These are phyloP conservation scores for Ceratocystis cacaofunesta DNA, from an alignment of 2,329 filamentous ascomycete genomes.

Conservation along the genomic window DNA sequence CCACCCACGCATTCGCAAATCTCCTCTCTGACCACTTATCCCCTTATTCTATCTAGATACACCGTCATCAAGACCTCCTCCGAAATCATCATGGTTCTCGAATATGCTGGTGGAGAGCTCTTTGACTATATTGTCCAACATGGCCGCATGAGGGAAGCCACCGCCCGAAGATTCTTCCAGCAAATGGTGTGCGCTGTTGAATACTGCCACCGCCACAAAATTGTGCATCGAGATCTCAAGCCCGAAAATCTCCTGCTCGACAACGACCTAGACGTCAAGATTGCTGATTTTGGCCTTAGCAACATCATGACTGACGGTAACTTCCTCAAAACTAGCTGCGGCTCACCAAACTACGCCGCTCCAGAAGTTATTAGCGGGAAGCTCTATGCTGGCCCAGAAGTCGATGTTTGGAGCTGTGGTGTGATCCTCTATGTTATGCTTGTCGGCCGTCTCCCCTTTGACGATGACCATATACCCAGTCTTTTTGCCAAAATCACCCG, in stretches of 20 bases:
- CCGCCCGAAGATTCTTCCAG: constrained; percentile 96
- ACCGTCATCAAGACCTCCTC: constrained; percentile 89
- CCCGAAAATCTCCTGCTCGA: constrained; percentile 93
- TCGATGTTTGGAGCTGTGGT: constrained; percentile 95
- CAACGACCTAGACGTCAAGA: constrained; percentile 94
- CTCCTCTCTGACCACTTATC: background rate
- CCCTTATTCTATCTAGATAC: constrained; percentile 41
- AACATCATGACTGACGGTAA: constrained; percentile 99
- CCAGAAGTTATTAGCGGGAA: constrained; percentile 97
- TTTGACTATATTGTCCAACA: constrained; percentile 97
- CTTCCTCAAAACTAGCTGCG: constrained; percentile 95
- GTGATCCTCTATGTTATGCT: constrained; percentile 78
- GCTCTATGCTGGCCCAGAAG: constrained; percentile 90
- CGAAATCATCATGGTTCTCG: constrained; percentile 98
- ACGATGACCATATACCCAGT: constrained; percentile 95
- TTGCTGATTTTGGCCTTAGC: constrained; percentile 94
- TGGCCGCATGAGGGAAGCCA: constrained; percentile 76
- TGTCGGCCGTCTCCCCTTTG: constrained; percentile 76
- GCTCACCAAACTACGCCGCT: constrained; percentile 94
- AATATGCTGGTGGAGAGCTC: constrained; percentile 89
- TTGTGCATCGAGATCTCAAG: constrained; percentile 93
- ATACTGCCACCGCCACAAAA: constrained; percentile 97
- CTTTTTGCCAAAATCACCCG: constrained; percentile 96
- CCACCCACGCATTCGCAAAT: background rate
- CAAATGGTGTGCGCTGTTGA: constrained; percentile 98